These are phyloP conservation scores for Candida neerlandica DNA, from an alignment of 1,139 yeast genomes.

Conservation along the genomic window DNA sequence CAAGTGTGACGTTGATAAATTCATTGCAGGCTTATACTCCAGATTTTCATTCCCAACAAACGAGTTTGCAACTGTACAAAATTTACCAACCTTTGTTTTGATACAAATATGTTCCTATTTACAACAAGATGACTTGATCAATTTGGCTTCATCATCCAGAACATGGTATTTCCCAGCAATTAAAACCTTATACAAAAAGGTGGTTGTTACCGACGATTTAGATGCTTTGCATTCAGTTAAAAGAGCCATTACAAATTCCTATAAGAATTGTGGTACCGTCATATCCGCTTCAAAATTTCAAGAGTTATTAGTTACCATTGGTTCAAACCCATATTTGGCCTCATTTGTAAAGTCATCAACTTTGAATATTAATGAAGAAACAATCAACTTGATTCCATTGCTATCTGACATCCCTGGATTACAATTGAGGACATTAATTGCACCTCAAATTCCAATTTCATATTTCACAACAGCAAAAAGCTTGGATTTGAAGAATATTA, in stretches of 20 bases:
- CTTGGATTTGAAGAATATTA: constrained; percentile 2
- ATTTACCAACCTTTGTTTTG: constrained; percentile 8
- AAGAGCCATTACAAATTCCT: constrained; percentile 3
- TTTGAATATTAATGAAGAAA: constrained; percentile 10
- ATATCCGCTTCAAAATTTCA: constrained; percentile 9
- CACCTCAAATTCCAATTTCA: constrained; percentile 9
- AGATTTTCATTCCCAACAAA: background rate
- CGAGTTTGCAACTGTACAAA: background rate
- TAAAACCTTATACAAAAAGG: constrained; percentile 9
- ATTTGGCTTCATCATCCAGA: constrained; percentile 8
- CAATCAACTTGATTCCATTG: constrained; percentile 7
- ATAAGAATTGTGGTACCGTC: constrained; percentile 8
- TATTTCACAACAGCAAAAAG: constrained; percentile 4
- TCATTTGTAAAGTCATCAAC: constrained; percentile 6
- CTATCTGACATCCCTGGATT: background rate
- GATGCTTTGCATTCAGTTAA: constrained; percentile 4
- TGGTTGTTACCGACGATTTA: constrained; percentile 10
- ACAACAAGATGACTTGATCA: constrained; percentile 7
- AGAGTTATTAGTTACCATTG: constrained; percentile 1
- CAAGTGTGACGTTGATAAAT: constrained; percentile 1
- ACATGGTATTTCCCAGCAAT: constrained; percentile 11
- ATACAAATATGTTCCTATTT: constrained; percentile 9
- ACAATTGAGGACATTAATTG: constrained; percentile 8
- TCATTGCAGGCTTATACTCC: background rate
- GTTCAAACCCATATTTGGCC: constrained; percentile 4